Conservation (phyloP, 2,329 filamentous ascomycete genomes). For the Colletotrichum karsti region DNA sequence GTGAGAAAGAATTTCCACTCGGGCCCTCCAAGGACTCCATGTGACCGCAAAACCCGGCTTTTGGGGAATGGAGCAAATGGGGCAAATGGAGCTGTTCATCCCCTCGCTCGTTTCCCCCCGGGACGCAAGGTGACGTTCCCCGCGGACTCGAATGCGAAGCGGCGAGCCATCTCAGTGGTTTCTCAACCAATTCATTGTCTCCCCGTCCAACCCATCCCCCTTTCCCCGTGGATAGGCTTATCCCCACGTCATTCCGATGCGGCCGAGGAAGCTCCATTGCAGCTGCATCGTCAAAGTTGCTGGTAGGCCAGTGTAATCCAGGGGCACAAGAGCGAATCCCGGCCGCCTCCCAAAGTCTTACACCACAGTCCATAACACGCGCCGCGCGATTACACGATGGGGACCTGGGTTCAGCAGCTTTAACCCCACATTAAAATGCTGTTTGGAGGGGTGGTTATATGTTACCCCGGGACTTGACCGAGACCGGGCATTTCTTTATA, state of each 20-base stretch:
- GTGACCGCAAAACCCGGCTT: neutral
- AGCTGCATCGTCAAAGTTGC: neutral
- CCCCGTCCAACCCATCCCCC: neutral
- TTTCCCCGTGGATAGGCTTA: slow-evolving; percentile 5
- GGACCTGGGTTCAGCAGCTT: neutral
- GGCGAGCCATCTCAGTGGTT: neutral
- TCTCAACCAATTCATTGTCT: neutral
- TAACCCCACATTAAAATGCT: slow-evolving; percentile 21
- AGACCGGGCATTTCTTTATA: slow-evolving; percentile 14
- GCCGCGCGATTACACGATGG: neutral
- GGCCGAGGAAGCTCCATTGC: slow-evolving; percentile 26
- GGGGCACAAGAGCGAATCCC: neutral
- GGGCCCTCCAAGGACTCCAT: slow-evolving; percentile 1
- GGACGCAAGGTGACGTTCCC: slow-evolving; percentile 27
- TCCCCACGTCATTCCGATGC: slow-evolving; percentile 23
- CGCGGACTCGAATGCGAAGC: slow-evolving; percentile 1
- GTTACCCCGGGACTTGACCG: slow-evolving; percentile 25
- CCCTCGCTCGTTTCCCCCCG: neutral
- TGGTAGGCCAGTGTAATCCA: neutral
- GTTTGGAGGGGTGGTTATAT: slow-evolving; percentile 22
- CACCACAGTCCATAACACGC: slow-evolving; percentile 12
- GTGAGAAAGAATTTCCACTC: neutral
- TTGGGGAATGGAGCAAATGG: slow-evolving; percentile 1
- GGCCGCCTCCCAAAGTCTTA: slow-evolving; percentile 5
- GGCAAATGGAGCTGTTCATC: neutral